Conservation (phyloP, 345 rosid species). For the Euclidium syriacum region DNA sequence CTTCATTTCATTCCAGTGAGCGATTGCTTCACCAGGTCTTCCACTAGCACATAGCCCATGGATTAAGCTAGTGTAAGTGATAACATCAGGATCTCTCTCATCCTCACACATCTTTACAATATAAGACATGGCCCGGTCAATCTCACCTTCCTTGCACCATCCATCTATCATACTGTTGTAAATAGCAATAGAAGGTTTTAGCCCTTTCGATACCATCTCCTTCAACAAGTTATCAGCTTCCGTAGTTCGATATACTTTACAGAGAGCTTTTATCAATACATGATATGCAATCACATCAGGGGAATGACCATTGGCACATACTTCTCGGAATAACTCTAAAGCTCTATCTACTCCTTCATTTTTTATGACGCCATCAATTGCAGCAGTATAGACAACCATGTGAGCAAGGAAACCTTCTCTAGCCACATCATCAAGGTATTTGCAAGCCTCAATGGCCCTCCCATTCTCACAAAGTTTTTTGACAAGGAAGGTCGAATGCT, state of each 20-base stretch:
- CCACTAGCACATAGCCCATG: constrained; percentile 63
- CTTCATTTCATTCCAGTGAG: constrained; percentile 68
- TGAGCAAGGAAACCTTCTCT: constrained; percentile 74
- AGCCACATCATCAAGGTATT: constrained; percentile 54
- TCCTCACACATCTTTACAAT: constrained; percentile 48
- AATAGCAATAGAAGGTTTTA: constrained; percentile 68
- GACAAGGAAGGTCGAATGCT: constrained; percentile 62
- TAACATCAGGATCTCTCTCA: constrained; percentile 60
- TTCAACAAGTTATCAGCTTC: constrained; percentile 56
- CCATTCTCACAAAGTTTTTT: constrained; percentile 51
- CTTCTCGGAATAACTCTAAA: constrained; percentile 53
- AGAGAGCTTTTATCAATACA: constrained; percentile 67
- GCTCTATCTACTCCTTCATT: constrained; percentile 53
- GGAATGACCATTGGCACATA: constrained; percentile 49
- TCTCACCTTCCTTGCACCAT: constrained; percentile 63
- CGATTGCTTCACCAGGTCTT: constrained; percentile 69
- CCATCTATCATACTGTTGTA: constrained; percentile 80
- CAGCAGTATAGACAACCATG: constrained; percentile 74
- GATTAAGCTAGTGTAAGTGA: constrained; percentile 65
- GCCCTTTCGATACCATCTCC: constrained; percentile 61
- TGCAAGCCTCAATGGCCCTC: constrained; percentile 54
- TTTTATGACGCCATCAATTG: constrained; percentile 56
- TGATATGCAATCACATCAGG: constrained; percentile 84
- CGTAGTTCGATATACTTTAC: constrained; percentile 50
- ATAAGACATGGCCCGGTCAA: constrained; percentile 51